phyloP scores from a whole-genome alignment of 2,329 filamentous ascomycete species.

The Talaromyces sp. region DNA sequence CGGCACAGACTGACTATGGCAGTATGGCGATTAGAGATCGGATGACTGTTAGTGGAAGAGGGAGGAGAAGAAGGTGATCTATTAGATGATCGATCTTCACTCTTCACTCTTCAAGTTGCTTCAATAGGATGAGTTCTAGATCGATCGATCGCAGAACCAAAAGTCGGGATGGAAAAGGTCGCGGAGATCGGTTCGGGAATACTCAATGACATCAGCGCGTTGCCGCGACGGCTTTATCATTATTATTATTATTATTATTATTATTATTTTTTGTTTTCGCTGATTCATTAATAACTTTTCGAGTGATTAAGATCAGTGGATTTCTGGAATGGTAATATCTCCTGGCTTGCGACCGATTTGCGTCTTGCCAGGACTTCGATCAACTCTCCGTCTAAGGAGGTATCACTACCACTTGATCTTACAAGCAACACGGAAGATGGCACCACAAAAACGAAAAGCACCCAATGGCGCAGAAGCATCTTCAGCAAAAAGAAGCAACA shows the following conservation, averaged over 20 bases:
- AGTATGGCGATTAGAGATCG: constrained; percentile 30
- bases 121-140: not conserved
- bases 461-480: not conserved
- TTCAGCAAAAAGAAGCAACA: not conserved
- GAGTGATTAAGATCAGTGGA: not conserved
- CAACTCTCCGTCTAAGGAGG: not conserved
- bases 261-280: not conserved
- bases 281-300: not conserved
- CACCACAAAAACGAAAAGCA: constrained; percentile 6
- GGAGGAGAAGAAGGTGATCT: not conserved
- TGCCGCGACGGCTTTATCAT: not conserved
- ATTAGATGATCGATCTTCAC: not conserved
- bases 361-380: not conserved
- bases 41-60: constrained; percentile 9
- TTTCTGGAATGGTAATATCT: not conserved
- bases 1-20: constrained; percentile 28
- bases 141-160: not conserved
- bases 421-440: not conserved
- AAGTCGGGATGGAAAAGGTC: not conserved
- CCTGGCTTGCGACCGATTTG: not conserved
- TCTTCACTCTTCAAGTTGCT: not conserved
- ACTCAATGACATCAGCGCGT: constrained; percentile 11
- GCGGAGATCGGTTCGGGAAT: not conserved
- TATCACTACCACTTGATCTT: not conserved
- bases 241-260: not conserved